Conservation (phyloP, 345 rosid genomes). For the Sonneratia alba region DNA sequence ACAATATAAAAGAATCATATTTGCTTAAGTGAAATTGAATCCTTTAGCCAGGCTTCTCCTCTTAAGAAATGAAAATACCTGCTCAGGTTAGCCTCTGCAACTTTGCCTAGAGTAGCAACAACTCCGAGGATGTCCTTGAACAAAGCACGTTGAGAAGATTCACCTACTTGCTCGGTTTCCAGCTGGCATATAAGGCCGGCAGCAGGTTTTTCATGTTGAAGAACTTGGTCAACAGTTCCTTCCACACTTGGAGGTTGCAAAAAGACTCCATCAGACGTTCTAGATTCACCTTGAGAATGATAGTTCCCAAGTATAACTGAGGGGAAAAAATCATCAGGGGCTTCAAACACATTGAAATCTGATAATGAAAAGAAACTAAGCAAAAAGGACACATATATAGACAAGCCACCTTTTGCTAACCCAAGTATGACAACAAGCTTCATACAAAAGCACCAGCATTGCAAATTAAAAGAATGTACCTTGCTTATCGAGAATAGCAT, state of each 20-base stretch:
- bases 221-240: constrained; percentile 49
- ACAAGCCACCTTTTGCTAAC: background rate
- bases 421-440: background rate
- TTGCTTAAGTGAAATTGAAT: constrained; percentile 1
- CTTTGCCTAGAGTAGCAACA: constrained; percentile 78
- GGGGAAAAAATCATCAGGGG: background rate
- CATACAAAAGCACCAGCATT: background rate
- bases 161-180: constrained; percentile 29
- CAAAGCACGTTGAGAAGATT: constrained; percentile 29
- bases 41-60: background rate
- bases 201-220: constrained; percentile 49
- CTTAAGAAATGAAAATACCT: constrained; percentile 32
- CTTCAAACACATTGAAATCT: background rate
- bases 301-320: constrained; percentile 56
- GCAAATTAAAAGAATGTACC: constrained; percentile 25
- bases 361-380: background rate
- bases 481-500: constrained; percentile 49
- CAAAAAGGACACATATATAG: background rate
- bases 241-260: constrained; percentile 39
- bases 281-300: constrained; percentile 30
- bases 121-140: constrained; percentile 57
- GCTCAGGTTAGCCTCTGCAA: constrained; percentile 68
- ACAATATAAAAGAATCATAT: constrained; percentile 1
- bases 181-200: constrained; percentile 60
- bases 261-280: constrained; percentile 17